These are phyloP conservation scores for Colletotrichum somersetense DNA, from an alignment of 2,329 filamentous ascomycete species.

Conservation along the genomic window DNA sequence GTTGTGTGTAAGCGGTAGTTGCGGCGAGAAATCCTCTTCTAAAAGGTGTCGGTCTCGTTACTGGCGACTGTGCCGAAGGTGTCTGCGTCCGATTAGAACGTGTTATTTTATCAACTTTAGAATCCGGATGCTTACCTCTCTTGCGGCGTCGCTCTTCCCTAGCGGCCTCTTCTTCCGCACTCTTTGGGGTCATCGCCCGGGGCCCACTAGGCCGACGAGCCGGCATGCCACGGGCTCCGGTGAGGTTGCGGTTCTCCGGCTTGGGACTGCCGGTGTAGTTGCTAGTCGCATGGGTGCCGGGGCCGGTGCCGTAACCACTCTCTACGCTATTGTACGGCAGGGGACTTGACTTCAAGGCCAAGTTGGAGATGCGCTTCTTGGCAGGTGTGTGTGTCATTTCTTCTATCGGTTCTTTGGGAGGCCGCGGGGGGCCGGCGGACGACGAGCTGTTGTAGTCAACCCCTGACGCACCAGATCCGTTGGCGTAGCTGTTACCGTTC, in stretches of 20 bases:
- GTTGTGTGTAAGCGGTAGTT: constrained; percentile 17
- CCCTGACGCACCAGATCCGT: constrained; percentile 48
- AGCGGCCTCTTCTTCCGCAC: constrained; percentile 60
- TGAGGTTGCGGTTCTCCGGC: constrained; percentile 70
- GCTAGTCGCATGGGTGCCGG: constrained; percentile 62
- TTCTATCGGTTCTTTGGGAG: constrained; percentile 73
- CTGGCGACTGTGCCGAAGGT: constrained; percentile 66
- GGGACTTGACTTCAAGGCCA: constrained; percentile 65
- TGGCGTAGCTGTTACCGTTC: constrained; percentile 63
- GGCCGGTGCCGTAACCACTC: constrained; percentile 65
- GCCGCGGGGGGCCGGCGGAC: constrained; percentile 64
- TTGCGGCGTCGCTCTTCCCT: constrained; percentile 66
- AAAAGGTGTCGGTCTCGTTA: constrained; percentile 68
- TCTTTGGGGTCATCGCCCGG: constrained; percentile 71
- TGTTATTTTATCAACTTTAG: background rate
- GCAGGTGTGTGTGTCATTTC: constrained; percentile 57
- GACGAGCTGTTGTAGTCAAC: constrained; percentile 63
- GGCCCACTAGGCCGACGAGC: constrained; percentile 68
- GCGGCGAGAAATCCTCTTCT: constrained; percentile 48
- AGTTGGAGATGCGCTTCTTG: constrained; percentile 62
- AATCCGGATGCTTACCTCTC: constrained; percentile 61
- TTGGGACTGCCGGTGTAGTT: constrained; percentile 66
- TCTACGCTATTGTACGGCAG: constrained; percentile 69
- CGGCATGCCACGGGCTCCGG: constrained; percentile 64
- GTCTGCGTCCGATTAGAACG: constrained; percentile 52